Conservation (phyloP, 2,329 filamentous ascomycete species). For the Verticillium nubilum region DNA sequence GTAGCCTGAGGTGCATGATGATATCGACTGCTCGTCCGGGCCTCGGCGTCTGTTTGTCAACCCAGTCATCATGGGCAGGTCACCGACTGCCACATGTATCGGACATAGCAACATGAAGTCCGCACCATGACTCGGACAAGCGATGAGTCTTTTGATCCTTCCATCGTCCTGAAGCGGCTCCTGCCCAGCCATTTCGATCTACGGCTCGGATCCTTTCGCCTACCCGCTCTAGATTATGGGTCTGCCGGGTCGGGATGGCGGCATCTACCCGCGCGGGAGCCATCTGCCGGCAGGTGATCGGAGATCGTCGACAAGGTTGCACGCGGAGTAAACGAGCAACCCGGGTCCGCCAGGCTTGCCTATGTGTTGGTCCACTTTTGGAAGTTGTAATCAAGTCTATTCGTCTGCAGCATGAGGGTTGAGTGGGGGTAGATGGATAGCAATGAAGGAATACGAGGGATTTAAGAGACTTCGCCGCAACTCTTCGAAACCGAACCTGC, state of each 20-base stretch:
- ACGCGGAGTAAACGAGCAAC: not conserved
- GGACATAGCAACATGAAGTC: too few species aligned
- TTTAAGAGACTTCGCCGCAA: too few species aligned
- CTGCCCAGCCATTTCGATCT: not conserved
- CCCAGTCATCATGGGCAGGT: too few species aligned
- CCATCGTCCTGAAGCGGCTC: too few species aligned
- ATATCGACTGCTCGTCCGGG: too few species aligned
- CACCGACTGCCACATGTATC: too few species aligned
- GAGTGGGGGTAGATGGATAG: too few species aligned
- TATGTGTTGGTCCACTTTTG: not conserved
- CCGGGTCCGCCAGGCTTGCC: not conserved
- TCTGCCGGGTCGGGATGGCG: not conserved
- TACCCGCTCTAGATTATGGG: too few species aligned
- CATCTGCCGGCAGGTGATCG: not conserved
- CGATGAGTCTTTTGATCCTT: not conserved
- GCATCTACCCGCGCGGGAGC: not conserved
- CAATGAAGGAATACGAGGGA: not conserved
- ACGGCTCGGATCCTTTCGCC: not conserved
- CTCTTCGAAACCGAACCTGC: too few species aligned
- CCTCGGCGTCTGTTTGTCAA: too few species aligned
- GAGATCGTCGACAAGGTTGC: not conserved
- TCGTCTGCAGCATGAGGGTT: too few species aligned
- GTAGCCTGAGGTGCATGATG: too few species aligned
- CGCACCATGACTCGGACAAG: not conserved
- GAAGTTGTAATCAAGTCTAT: not conserved